Percentiles rank a stretch among this genome's conserved stretches.
phyloP scores from a whole-genome alignment of 345 rosid species.

The Corymbia maculata region DNA sequence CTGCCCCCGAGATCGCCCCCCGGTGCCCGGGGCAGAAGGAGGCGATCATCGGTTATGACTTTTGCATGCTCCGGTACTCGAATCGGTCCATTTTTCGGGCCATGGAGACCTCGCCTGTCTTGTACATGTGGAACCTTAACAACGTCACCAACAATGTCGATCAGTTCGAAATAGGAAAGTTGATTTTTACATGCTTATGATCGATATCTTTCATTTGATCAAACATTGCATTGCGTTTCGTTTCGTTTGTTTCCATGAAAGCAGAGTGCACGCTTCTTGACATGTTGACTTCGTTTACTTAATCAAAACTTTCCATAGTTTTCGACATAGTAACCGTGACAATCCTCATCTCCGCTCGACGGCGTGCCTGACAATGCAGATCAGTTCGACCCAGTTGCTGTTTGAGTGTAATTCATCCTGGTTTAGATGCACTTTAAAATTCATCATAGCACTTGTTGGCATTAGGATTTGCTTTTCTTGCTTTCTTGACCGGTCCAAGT shows the following conservation, averaged over 20 bases:
- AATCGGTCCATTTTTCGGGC: background rate
- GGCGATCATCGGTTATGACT: background rate
- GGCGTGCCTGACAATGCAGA: background rate
- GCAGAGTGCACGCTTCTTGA: background rate
- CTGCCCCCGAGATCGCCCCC: background rate
- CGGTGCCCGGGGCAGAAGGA: background rate
- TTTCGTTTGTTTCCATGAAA: background rate
- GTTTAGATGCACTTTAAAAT: background rate
- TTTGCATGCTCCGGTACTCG: background rate
- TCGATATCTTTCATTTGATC: background rate
- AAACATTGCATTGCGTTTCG: background rate
- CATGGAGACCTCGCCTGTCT: background rate
- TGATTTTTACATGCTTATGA: background rate
- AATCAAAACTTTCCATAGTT: background rate
- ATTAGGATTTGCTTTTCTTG: no score
- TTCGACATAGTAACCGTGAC: background rate
- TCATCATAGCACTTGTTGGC: background rate
- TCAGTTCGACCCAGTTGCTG: background rate
- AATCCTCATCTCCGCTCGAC: background rate
- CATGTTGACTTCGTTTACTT: background rate
- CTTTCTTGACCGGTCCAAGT: no score
- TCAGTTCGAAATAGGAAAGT: background rate
- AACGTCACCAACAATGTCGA: background rate
- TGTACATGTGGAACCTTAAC: accelerated
- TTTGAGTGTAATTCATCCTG: background rate